Base-by-base conservation (phyloP, 169 alveolate genomes). In the Eimeria necatrix region DNA sequence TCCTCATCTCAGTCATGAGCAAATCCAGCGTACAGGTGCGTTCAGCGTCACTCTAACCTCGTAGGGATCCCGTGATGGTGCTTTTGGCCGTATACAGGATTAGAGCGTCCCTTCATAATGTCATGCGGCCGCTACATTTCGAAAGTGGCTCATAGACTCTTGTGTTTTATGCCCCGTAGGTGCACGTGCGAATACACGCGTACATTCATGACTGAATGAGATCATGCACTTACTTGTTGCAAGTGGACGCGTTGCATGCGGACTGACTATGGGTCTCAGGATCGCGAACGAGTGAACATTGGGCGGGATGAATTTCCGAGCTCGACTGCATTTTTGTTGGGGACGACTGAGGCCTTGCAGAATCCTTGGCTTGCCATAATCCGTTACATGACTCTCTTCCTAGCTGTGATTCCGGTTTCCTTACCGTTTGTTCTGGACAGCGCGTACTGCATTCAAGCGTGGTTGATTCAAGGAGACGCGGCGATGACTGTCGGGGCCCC, bases 11-110 rank as follows among this genome's bases (percentile, higher is more conserved):
- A 0, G 95, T 74, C 70, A 90, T 74, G 95, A 90, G 90, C 90
- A 90, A 90, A 80, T 74, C 80, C 52, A 90, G 94, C 87, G 94
- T 88, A 0, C 94, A 88, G 93, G 93, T 86, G 49, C 20, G 89
- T 12, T n/a, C 78, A 68, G 78, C 68, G 20, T 10, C 20, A 56
- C 12, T 18, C 12, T 10, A 10, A 56, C 22, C 68, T 10, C 68
- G 22, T 18, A 2, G 22, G 20, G 68, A 56, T 12, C 20, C 20
- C 20, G 68, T 18, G 12, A 56, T 56, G 68, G 20, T 18, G 68
- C 68, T 56, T 18, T 18, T 18, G 12, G 68, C 2, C 22, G 68
- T 56, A 32, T 32, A 32, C 41, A 32, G 41, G 41, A 0, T 32
- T 32, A 32, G 41, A 32, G 41, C 41, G 41, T 32, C 41, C 41